These are phyloP conservation scores for Coemansia guatemalensis DNA, from an alignment of 192 early-diverging fungal species.

Conservation along the genomic window DNA sequence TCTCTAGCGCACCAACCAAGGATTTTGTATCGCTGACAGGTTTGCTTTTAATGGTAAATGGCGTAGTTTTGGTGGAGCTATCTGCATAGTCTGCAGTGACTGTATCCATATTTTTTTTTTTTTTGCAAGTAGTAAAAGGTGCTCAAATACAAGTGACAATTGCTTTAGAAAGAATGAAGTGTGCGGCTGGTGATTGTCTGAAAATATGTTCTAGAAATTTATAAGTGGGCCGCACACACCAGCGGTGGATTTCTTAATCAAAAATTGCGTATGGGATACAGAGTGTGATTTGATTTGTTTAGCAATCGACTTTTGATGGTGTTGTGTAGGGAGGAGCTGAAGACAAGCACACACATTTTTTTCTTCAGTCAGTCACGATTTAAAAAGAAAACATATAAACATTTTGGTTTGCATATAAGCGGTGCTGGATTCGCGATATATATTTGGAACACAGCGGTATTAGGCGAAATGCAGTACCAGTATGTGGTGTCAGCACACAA, in stretches of 20 bases:
- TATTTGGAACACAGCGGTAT: not conserved
- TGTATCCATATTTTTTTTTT: slow-evolving; percentile 3
- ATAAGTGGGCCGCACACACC: not conserved
- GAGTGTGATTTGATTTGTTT: not conserved
- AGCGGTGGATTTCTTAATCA: not conserved
- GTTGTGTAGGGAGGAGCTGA: not conserved
- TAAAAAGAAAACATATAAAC: not conserved
- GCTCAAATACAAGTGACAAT: not conserved
- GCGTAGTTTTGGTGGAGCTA: not conserved
- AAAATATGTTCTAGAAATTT: not conserved
- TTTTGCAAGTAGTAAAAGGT: not conserved
- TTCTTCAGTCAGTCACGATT: not conserved
- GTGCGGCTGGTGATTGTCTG: not conserved
- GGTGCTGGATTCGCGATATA: not conserved
- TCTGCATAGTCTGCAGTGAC: slow-evolving; percentile 20
- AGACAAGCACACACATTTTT: not conserved
- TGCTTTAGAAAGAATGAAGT: not conserved
- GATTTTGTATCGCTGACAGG: not conserved
- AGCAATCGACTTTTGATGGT: not conserved
- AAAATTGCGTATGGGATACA: not conserved
- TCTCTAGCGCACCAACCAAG: slow-evolving; percentile 24
- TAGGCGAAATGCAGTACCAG: slow-evolving; percentile 53
- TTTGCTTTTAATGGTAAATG: slow-evolving; percentile 14
- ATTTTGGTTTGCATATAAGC: not conserved
- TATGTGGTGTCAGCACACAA: slow-evolving; percentile 83